Percentiles rank a stretch among this genome's conserved stretches.
Evolutionary conservation across 2,329 filamentous ascomycete species (phyloP).

Genomic region (Exserohilum rostratum): DNA sequence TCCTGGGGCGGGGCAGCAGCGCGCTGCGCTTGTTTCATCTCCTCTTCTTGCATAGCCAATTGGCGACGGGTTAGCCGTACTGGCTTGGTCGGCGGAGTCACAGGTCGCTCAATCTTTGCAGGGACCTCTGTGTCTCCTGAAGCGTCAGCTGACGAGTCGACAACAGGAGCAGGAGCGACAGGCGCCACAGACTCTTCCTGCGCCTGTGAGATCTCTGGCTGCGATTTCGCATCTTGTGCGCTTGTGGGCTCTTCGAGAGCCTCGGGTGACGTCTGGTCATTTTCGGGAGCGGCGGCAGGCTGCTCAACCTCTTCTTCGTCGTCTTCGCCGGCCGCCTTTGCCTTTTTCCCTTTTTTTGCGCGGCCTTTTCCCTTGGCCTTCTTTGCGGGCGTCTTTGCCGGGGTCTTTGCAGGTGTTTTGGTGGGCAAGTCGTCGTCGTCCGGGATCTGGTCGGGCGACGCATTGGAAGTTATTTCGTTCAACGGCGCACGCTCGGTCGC

Average conservation of each 20-base stretch:
- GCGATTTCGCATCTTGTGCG: constrained; percentile 30
- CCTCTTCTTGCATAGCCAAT: constrained; percentile 43
- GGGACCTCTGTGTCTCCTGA: constrained; percentile 29
- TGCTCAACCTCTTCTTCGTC: constrained; percentile 30
- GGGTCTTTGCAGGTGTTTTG: constrained; percentile 43
- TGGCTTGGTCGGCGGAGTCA: constrained; percentile 34
- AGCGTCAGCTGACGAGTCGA: constrained; percentile 21
- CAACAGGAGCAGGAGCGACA: not conserved
- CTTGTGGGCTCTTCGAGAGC: constrained; percentile 25
- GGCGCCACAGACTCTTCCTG: constrained; percentile 9
- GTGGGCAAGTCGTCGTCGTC: constrained; percentile 23
- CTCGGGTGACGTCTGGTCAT: constrained; percentile 27
- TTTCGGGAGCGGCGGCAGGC: constrained; percentile 21
- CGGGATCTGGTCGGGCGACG: constrained; percentile 23
- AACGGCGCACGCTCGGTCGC: constrained; percentile 47
- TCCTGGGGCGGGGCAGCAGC: constrained; percentile 14
- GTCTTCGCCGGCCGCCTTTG: constrained; percentile 24
- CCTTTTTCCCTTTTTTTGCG: constrained; percentile 36
- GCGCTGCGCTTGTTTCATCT: constrained; percentile 31
- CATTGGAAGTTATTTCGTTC: constrained; percentile 50
- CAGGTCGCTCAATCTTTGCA: constrained; percentile 28
- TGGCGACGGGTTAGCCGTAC: constrained; percentile 45
- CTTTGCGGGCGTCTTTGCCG: constrained; percentile 39
- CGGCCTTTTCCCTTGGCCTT: constrained; percentile 36
- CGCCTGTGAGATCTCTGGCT: constrained; percentile 25